Evolutionary conservation across 768 basidiomycete species (phyloP).

Genomic region (Pulveroboletus frians): DNA sequence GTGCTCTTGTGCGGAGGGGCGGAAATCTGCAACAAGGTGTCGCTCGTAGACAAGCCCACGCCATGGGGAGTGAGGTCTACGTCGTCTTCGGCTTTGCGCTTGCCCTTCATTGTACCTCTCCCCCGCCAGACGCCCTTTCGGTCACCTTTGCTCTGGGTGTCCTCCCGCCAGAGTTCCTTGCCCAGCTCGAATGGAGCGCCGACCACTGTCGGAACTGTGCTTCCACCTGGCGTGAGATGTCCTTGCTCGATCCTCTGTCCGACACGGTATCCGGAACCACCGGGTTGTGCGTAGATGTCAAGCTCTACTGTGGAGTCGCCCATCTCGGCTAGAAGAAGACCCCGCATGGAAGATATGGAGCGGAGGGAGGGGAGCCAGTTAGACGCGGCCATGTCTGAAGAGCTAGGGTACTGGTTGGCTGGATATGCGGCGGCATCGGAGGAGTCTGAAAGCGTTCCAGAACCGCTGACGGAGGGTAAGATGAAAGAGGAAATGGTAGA

Average conservation of each 20-base stretch:
- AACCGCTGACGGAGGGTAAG: constrained; percentile 12
- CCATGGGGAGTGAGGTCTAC: constrained; percentile 3
- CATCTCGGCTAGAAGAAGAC: constrained; percentile 42
- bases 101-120: constrained; percentile 5
- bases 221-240: constrained; percentile 28
- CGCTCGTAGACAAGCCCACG: constrained; percentile 38
- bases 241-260: constrained; percentile 38
- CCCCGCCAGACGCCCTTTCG: constrained; percentile 16
- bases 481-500: constrained; percentile 25
- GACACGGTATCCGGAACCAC: constrained; percentile 35
- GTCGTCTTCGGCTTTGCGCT: constrained; percentile 6
- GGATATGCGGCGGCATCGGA: constrained; percentile 21
- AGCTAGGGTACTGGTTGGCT: neutral
- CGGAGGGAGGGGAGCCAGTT: constrained; percentile 27
- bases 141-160: neutral
- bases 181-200: constrained; percentile 13
- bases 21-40: constrained; percentile 52
- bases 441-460: constrained; percentile 7
- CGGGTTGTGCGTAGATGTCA: constrained; percentile 31
- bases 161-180: constrained; percentile 22
- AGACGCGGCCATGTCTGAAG: constrained; percentile 3
- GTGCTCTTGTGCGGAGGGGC: constrained; percentile 45
- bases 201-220: constrained; percentile 12
- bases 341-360: constrained; percentile 41
- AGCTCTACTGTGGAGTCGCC: constrained; percentile 46